Conservation (phyloP, 1,139 yeast genomes). For the Saccharomyces uvarum region DNA sequence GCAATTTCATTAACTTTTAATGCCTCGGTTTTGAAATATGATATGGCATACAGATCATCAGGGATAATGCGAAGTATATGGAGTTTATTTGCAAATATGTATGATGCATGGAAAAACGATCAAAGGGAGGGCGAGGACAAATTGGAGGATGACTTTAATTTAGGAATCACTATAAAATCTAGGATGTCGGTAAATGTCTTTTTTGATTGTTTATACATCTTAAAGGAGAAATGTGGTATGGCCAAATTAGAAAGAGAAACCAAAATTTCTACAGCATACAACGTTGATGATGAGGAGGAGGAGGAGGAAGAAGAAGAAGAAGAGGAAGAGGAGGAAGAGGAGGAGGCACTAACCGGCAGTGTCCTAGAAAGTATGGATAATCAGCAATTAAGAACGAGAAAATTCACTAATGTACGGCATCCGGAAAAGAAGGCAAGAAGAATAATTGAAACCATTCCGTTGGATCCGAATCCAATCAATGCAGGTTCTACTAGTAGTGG, state of each 20-base stretch:
- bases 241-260: slow-evolving; percentile 42
- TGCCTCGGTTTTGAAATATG: slow-evolving; percentile 84
- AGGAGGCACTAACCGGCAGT: slow-evolving; percentile 27
- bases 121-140: slow-evolving; percentile 17
- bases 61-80: slow-evolving; percentile 93
- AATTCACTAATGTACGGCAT: slow-evolving; percentile 46
- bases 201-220: slow-evolving; percentile 77
- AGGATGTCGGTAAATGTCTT: slow-evolving; percentile 76
- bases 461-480: slow-evolving; percentile 70
- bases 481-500: slow-evolving; percentile 24
- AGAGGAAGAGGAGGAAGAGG: slow-evolving; percentile 17
- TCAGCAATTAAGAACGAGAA: slow-evolving; percentile 34
- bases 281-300: slow-evolving; percentile 11
- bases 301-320: slow-evolving; percentile 22
- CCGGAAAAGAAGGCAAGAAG: slow-evolving; percentile 67
- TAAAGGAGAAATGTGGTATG: slow-evolving; percentile 84
- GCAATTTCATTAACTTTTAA: slow-evolving; percentile 65
- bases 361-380: slow-evolving; percentile 23
- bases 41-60: slow-evolving; percentile 84
- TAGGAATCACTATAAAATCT: slow-evolving; percentile 55
- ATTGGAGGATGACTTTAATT: slow-evolving; percentile 23
- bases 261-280: slow-evolving; percentile 5
- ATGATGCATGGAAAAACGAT: slow-evolving; percentile 33
- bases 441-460: slow-evolving; percentile 67
- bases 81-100: slow-evolving; percentile 56